Percentiles rank a stretch among this genome's conserved stretches.
Evolutionary conservation across 257 asterid species (phyloP).

Genomic region (Ajuga chamaepitys): DNA sequence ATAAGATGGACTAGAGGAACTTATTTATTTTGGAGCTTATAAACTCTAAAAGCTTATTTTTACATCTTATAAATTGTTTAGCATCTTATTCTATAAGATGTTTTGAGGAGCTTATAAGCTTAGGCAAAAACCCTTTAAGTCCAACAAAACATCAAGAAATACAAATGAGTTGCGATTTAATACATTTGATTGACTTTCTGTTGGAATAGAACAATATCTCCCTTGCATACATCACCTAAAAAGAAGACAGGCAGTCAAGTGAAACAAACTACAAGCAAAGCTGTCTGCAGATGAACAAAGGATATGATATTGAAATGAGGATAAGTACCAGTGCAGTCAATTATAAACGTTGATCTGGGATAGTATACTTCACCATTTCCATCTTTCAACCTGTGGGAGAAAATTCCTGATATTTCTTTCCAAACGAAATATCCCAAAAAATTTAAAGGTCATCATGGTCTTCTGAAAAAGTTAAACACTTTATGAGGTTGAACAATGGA

Average conservation of each 20-base stretch:
- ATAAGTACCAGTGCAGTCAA: slow-evolving; percentile 61
- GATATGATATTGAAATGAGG: not conserved
- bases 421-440: not conserved
- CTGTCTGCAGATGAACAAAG: not conserved
- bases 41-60: too few relatives aligned
- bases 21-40: too few relatives aligned
- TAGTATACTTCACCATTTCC: slow-evolving; percentile 49
- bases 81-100: too few relatives aligned
- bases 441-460: too few relatives aligned
- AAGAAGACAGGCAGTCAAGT: slow-evolving; percentile 13
- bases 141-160: slow-evolving; percentile 1
- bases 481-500: too few relatives aligned
- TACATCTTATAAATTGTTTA: too few relatives aligned
- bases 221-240: slow-evolving; percentile 79
- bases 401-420: slow-evolving; percentile 11
- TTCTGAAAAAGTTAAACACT: too few relatives aligned
- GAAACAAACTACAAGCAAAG: not conserved
- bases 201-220: slow-evolving; percentile 67
- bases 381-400: slow-evolving; percentile 49
- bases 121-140: too few relatives aligned
- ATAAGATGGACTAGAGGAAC: too few relatives aligned
- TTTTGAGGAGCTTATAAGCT: too few relatives aligned
- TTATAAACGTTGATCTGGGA: slow-evolving; percentile 60
- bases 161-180: not conserved
- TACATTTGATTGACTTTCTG: slow-evolving; percentile 60